These are phyloP conservation scores for Patellifolia procumbens DNA, from an alignment of 179 eudicot species.

Conservation along the genomic window DNA sequence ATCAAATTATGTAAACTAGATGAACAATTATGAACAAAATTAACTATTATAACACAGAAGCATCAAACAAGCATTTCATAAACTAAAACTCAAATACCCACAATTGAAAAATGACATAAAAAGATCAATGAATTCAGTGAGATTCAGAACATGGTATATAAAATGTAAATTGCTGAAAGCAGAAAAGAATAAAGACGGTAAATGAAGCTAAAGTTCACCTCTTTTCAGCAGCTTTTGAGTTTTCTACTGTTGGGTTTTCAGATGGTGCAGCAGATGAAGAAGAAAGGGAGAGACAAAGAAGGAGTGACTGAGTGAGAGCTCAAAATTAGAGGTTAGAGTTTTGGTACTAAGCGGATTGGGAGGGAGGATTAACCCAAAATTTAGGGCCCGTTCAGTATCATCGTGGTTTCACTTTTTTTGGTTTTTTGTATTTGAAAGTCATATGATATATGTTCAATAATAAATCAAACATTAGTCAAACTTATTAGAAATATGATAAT, in stretches of 20 bases:
- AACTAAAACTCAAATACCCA: conserved; percentile 4
- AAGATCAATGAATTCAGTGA: not conserved
- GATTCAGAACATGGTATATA: not conserved
- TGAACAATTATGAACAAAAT: not conserved
- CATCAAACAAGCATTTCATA: not conserved
- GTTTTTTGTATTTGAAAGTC: too few relatives aligned
- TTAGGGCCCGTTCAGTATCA: too few relatives aligned
- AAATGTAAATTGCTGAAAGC: not conserved
- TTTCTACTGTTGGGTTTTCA: not conserved
- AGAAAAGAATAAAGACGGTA: too few relatives aligned
- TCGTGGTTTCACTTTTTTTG: too few relatives aligned
- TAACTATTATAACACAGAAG: not conserved
- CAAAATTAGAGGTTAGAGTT: too few relatives aligned
- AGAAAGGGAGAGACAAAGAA: not conserved
- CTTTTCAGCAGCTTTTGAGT: not conserved
- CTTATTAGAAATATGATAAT: too few relatives aligned
- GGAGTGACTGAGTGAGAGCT: too few relatives aligned
- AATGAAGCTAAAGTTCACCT: not conserved
- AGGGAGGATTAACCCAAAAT: too few relatives aligned
- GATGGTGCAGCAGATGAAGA: too few relatives aligned
- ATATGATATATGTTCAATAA: too few relatives aligned
- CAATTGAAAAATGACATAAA: not conserved
- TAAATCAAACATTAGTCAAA: too few relatives aligned
- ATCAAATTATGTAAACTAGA: not conserved
- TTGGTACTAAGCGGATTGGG: too few relatives aligned